phyloP scores from a whole-genome alignment of 768 basidiomycete species.

The Megacollybia marginata region DNA sequence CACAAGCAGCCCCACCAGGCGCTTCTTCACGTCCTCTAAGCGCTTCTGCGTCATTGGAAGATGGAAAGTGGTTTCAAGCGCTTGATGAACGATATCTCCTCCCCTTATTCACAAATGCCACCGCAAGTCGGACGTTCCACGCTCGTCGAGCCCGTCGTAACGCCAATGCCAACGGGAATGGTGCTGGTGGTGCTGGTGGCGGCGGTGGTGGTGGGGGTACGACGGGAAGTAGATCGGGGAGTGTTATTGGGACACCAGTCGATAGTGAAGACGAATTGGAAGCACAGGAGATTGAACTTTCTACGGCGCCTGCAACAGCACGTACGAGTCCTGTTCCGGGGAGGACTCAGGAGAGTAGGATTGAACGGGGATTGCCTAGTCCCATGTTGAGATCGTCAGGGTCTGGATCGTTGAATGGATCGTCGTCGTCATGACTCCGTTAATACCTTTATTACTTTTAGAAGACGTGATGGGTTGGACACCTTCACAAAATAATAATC shows the following conservation, averaged over 20 bases:
- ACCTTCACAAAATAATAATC: not conserved
- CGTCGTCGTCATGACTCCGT: not conserved
- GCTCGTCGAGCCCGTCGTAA: conserved; percentile 60
- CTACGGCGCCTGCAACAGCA: conserved; percentile 13
- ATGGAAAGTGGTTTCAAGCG: conserved; percentile 93
- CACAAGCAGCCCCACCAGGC: conserved; percentile 8
- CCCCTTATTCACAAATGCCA: conserved; percentile 89
- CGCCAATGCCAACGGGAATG: conserved; percentile 21
- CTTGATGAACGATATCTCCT: conserved; percentile 92
- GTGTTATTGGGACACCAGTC: conserved; percentile 21
- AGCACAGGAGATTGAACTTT: conserved; percentile 38
- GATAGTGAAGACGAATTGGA: conserved; percentile 34
- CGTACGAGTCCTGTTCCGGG: conserved; percentile 9
- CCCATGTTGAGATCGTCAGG: conserved; percentile 46
- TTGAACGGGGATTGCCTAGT: conserved; percentile 57
- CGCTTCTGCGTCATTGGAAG: conserved; percentile 38
- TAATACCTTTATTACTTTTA: not conserved
- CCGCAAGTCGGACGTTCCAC: conserved; percentile 81
- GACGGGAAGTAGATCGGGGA: no score
- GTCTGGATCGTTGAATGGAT: conserved; percentile 16
- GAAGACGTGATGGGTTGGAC: not conserved
- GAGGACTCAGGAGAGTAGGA: conserved; percentile 41
- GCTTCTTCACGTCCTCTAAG: conserved; percentile 10
- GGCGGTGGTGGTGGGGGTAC: not conserved
- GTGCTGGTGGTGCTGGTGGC: conserved; percentile 17